Percentiles rank a stretch among this genome's conserved stretches.
phyloP scores from a whole-genome alignment of 2,329 filamentous ascomycete genomes.

The Paramyrothecium roridum region DNA sequence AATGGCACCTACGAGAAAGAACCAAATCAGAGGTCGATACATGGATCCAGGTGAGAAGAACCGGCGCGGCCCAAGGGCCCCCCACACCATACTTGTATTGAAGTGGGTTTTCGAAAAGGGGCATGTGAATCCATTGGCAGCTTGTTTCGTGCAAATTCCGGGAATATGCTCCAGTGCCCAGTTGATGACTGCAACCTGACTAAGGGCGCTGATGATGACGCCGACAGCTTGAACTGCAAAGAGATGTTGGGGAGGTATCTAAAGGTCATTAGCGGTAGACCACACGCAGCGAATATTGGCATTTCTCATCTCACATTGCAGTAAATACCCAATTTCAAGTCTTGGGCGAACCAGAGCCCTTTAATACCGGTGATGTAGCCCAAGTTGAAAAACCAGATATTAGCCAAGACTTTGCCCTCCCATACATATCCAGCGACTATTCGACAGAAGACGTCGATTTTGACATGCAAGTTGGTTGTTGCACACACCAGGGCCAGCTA shows the following conservation, averaged over 20 bases:
- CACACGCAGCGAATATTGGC: no score
- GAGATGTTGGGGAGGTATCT: constrained; percentile 39
- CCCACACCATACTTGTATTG: constrained; percentile 54
- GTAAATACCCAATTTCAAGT: constrained; percentile 43
- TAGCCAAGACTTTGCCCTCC: constrained; percentile 37
- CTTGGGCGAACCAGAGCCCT: constrained; percentile 36
- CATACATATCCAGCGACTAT: constrained; percentile 42
- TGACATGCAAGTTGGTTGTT: constrained; percentile 39
- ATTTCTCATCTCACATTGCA: constrained; percentile 18
- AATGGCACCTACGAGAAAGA: constrained; percentile 49
- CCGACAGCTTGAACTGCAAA: constrained; percentile 41
- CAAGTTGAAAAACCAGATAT: constrained; percentile 34
- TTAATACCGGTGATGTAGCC: constrained; percentile 39
- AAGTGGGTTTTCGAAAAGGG: constrained; percentile 38
- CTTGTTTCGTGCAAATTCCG: constrained; percentile 41
- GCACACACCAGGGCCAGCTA: constrained; percentile 30
- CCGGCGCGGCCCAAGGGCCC: constrained; percentile 51
- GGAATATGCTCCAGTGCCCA: constrained; percentile 41
- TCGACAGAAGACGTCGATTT: constrained; percentile 41
- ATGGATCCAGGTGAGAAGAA: constrained; percentile 50
- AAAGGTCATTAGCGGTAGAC: constrained; percentile 7
- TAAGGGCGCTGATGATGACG: constrained; percentile 38
- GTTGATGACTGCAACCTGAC: constrained; percentile 37
- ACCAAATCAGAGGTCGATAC: constrained; percentile 48
- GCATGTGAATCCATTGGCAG: constrained; percentile 43